Evolutionary conservation across 2,329 filamentous ascomycete species (phyloP).

Genomic region (Pestalotiopsis sp.): DNA sequence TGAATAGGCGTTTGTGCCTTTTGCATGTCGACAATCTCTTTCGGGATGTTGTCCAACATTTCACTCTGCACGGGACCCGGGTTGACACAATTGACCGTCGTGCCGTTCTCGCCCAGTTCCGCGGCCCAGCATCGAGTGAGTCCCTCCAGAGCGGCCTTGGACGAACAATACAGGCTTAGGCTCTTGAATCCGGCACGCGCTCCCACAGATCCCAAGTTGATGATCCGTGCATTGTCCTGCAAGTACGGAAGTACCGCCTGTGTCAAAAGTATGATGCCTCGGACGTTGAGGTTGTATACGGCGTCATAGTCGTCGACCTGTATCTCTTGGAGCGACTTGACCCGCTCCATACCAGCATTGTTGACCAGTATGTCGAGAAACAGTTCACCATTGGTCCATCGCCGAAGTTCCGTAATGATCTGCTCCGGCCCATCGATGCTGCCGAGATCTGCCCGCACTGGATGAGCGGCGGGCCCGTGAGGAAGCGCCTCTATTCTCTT

Average conservation of each 20-base stretch:
- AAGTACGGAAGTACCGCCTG: slow-evolving; percentile 57
- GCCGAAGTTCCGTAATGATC: slow-evolving; percentile 23
- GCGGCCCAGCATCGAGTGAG: slow-evolving; percentile 61
- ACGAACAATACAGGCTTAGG: slow-evolving; percentile 54
- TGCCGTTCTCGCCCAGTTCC: slow-evolving; percentile 58
- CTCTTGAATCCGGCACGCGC: slow-evolving; percentile 47
- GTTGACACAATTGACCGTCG: slow-evolving; percentile 63
- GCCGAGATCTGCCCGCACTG: slow-evolving; percentile 26
- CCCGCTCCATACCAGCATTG: slow-evolving; percentile 40
- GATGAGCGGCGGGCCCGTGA: slow-evolving; percentile 22
- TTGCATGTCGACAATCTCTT: slow-evolving; percentile 51
- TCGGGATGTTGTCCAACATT: slow-evolving; percentile 55
- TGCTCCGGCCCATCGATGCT: slow-evolving; percentile 20
- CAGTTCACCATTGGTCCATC: slow-evolving; percentile 23
- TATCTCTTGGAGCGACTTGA: slow-evolving; percentile 40
- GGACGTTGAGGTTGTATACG: slow-evolving; percentile 61
- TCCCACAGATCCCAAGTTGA: slow-evolving; percentile 62
- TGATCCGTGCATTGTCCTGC: slow-evolving; percentile 47
- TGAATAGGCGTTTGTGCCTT: slow-evolving; percentile 52
- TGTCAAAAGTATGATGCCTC: slow-evolving; percentile 54
- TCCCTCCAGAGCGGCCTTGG: slow-evolving; percentile 63
- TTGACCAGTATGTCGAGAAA: slow-evolving; percentile 38
- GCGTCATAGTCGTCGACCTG: slow-evolving; percentile 52
- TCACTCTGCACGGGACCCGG: slow-evolving; percentile 63
- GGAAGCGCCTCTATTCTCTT: slow-evolving; percentile 59